A percentile compares a stretch with the other conserved stretches of the same genome.
These are phyloP conservation scores for Pilobolus umbonatus DNA, from an alignment of 192 early-diverging fungal genomes.

Conservation along the genomic window DNA sequence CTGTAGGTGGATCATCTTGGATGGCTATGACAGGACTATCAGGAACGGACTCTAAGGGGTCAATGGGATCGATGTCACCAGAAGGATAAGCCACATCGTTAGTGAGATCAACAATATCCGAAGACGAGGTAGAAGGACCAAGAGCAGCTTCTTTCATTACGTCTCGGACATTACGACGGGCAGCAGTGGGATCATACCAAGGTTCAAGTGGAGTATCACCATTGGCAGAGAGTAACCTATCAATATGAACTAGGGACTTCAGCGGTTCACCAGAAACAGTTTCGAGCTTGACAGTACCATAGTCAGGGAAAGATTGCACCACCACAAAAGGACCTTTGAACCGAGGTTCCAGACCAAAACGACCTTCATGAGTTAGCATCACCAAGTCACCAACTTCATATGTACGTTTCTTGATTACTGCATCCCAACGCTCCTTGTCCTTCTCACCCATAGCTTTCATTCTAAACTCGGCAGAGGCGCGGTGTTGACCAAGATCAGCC, in stretches of 20 bases:
- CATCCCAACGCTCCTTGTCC: conserved; percentile 14
- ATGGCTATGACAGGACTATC: too few species aligned
- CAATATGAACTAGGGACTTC: conserved; percentile 1
- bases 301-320: background rate
- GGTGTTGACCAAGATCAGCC: background rate
- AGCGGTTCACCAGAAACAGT: conserved; percentile 3
- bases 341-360: conserved; percentile 6
- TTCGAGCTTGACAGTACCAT: background rate
- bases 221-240: background rate
- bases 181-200: conserved; percentile 4
- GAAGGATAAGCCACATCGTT: too few species aligned
- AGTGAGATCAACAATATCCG: too few species aligned
- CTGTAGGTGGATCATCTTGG: too few species aligned
- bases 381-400: conserved; percentile 13
- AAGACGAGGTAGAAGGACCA: too few species aligned
- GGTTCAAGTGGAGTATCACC: background rate
- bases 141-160: too few species aligned
- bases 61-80: too few species aligned
- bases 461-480: background rate
- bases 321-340: conserved; percentile 8
- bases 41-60: too few species aligned
- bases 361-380: background rate
- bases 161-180: background rate
- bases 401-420: background rate
- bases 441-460: conserved; percentile 4